These are phyloP conservation scores for Lagenidium giganteum DNA, from an alignment of 352 stramenopile species.

Conservation along the genomic window DNA sequence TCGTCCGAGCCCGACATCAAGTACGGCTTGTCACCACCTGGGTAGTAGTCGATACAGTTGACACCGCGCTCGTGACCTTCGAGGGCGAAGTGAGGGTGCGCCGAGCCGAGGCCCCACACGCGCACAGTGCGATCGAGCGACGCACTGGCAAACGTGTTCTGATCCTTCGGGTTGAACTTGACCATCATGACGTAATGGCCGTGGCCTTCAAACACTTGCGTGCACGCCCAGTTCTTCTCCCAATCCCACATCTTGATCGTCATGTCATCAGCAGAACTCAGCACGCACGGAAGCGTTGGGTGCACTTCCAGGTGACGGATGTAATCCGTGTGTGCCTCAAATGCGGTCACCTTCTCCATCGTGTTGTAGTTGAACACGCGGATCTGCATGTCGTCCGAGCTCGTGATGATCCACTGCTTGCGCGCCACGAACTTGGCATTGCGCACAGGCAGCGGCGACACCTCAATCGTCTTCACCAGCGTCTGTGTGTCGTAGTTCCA, in stretches of 20 bases:
- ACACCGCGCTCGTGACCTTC: constrained; percentile 95
- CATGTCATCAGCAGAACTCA: constrained; percentile 98
- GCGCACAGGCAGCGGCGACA: constrained; percentile 94
- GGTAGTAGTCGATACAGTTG: constrained; percentile 99
- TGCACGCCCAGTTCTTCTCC: constrained; percentile 80
- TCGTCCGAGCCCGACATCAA: constrained; percentile 96
- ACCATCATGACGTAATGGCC: constrained; percentile 99
- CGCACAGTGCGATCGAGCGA: constrained; percentile 97
- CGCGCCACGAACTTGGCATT: constrained; percentile 93
- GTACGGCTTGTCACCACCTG: constrained; percentile 98
- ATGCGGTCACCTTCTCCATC: constrained; percentile 93
- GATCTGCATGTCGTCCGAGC: constrained; percentile 95
- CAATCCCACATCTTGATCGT: constrained; percentile 99
- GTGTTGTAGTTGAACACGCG: constrained; percentile 99
- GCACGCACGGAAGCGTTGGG: constrained; percentile 94
- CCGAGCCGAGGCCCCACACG: constrained; percentile 90
- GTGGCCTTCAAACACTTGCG: constrained; percentile 90
- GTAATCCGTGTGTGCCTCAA: constrained; percentile 99
- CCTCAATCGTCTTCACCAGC: constrained; percentile 97
- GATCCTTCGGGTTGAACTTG: constrained; percentile 99
- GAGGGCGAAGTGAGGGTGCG: constrained; percentile 90
- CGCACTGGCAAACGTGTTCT: constrained; percentile 97
- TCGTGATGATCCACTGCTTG: constrained; percentile 97
- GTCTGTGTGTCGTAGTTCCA: constrained; percentile 96
- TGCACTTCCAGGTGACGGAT: constrained; percentile 97